A percentile compares a stretch with the other conserved stretches of the same genome.
Conservation (phyloP, 1,139 yeast species). For the Geotrichum macrosporum region DNA sequence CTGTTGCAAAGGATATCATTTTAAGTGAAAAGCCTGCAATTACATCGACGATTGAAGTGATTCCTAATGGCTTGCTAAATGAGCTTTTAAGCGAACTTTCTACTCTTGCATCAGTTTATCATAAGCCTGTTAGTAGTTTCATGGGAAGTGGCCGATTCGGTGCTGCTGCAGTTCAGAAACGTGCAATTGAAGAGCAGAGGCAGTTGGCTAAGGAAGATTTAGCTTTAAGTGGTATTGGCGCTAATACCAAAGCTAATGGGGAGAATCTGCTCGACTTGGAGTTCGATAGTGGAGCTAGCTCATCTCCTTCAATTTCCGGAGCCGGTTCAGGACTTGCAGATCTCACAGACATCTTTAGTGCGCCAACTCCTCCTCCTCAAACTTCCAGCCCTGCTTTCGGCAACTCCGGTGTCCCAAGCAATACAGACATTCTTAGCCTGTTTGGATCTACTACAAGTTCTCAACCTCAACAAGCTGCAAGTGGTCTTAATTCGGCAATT, state of each 20-base stretch:
- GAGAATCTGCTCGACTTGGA: slow-evolving; percentile 87
- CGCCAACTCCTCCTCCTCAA: slow-evolving; percentile 33
- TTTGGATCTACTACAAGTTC: slow-evolving; percentile 39
- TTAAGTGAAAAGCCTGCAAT: slow-evolving; percentile 66
- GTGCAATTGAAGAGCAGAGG: slow-evolving; percentile 71
- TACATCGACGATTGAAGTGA: slow-evolving; percentile 63
- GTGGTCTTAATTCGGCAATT: slow-evolving; percentile 23
- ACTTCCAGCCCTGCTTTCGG: neutral
- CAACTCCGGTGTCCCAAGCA: slow-evolving; percentile 27
- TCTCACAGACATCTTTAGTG: slow-evolving; percentile 35
- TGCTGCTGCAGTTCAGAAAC: slow-evolving; percentile 44
- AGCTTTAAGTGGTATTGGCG: slow-evolving; percentile 47
- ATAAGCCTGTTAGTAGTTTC: slow-evolving; percentile 72
- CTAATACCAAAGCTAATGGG: slow-evolving; percentile 44
- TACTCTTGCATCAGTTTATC: slow-evolving; percentile 84
- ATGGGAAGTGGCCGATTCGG: slow-evolving; percentile 48
- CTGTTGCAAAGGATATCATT: slow-evolving; percentile 48
- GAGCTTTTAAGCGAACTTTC: slow-evolving; percentile 72
- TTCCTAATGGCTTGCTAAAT: slow-evolving; percentile 64
- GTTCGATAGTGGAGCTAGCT: slow-evolving; percentile 42
- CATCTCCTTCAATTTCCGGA: slow-evolving; percentile 19
- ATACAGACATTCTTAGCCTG: slow-evolving; percentile 46
- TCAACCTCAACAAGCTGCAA: slow-evolving; percentile 19
- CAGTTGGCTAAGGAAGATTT: slow-evolving; percentile 75
- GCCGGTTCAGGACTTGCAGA: slow-evolving; percentile 30